Base-by-base conservation (phyloP, 202 grass and related monocot genomes). In the Cymbopogon flexuosus region DNA sequence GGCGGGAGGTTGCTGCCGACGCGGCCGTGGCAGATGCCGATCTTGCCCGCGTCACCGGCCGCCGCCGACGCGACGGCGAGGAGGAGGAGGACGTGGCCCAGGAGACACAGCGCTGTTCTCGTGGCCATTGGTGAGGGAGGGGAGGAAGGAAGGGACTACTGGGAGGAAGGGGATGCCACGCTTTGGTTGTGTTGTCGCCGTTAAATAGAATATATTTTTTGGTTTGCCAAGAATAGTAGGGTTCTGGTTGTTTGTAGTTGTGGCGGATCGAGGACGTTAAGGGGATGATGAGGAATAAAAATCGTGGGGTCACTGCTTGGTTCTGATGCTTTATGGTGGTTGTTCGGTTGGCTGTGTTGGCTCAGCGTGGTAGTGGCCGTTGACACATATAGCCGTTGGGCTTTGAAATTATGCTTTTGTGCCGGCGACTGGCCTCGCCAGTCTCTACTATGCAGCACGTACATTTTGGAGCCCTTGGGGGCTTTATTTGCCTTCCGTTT, bases 1-100 rank as follows among this genome's bases (percentile, higher is more conserved):
- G 87, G 39, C 0, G 92, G 92, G 5, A 95, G 89, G 80, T 86
- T 92, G 68, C 81, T 46, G 10, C 87, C 82, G 5, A 88, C 85
- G 40, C 68, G 75, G 87, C 90, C 87, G 65, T 92, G 39, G 90
- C 87, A 90, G 14, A 96, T 76, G 51, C 90, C 85, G 56, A 92
- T 82, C 78, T 83, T 80, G 10, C 72, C 72, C 46, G 19, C 81
- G n/a, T 5, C 68, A 0, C 23, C 49, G 7, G 21, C 68, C 2
- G 33, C 86, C 5, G 4, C 30, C 7, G 22, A 8, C 5, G 73
- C 22, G 31, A 39, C 27, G 57, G 42, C 16, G n/a, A n/a, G n/a
- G n/a, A n/a, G n/a, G 8, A 86, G 43, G 46, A 80, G 37, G 68
- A 60, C 61, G 68, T 61, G 51, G 47, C 19, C 19, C n/a, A 29